These are phyloP conservation scores for Lyophyllum decastes DNA, from an alignment of 768 basidiomycete species.

Conservation along the genomic window DNA sequence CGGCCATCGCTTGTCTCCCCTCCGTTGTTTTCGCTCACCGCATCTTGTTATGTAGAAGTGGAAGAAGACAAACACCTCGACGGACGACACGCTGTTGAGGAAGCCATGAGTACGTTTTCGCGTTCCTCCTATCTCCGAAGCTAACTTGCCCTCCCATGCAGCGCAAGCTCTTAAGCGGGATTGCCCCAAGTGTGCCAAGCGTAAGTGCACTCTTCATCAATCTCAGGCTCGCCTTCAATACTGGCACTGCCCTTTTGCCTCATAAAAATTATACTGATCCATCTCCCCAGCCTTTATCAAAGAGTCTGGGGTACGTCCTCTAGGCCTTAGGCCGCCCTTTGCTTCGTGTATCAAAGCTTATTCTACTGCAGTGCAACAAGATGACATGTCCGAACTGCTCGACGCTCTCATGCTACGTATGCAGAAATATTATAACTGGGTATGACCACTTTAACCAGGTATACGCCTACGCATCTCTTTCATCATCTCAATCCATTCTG, in stretches of 20 bases:
- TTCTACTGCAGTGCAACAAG: slow-evolving; percentile 77
- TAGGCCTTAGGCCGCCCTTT: background rate
- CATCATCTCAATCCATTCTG: slow-evolving; percentile 15
- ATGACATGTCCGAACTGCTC: slow-evolving; percentile 78
- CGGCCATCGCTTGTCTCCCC: background rate
- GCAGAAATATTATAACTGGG: slow-evolving; percentile 68
- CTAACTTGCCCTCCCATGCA: slow-evolving; percentile 25
- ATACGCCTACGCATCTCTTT: slow-evolving; percentile 17
- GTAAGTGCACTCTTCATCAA: slow-evolving; percentile 33
- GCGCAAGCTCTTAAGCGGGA: slow-evolving; percentile 83
- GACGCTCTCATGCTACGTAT: slow-evolving; percentile 83
- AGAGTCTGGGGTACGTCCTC: slow-evolving; percentile 63
- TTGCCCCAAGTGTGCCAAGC: slow-evolving; percentile 85
- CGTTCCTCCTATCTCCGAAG: background rate
- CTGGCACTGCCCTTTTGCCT: no score
- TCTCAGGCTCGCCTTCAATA: no score
- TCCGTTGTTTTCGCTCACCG: background rate
- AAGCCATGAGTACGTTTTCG: slow-evolving; percentile 80
- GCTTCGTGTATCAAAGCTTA: background rate
- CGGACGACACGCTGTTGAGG: slow-evolving; percentile 79
- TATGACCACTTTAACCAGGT: slow-evolving; percentile 77
- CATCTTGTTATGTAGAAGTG: slow-evolving; percentile 48
- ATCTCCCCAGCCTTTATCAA: slow-evolving; percentile 71
- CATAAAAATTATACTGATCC: background rate
- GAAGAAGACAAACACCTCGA: slow-evolving; percentile 76